These are phyloP conservation scores for Aureobasidium sp. DNA, from an alignment of 2,329 filamentous ascomycete genomes.

Conservation along the genomic window DNA sequence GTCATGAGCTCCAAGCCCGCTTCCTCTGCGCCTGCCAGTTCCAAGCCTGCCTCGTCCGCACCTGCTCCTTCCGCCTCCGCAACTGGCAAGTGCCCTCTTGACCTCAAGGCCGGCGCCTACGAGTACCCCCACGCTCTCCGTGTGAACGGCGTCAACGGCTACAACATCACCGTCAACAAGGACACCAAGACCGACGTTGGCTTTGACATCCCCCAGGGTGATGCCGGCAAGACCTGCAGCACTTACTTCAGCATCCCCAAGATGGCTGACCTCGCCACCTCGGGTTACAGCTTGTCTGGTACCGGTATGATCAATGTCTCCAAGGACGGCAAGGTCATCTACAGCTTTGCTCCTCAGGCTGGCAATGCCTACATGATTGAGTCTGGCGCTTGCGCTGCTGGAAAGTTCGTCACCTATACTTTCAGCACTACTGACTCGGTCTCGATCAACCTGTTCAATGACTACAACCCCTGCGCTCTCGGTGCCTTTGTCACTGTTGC, in stretches of 20 bases:
- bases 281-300: conserved; percentile 5
- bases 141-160: conserved; percentile 16
- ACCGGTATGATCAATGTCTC: conserved; percentile 1
- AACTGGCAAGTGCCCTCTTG: conserved; percentile 13
- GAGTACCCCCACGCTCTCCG: conserved; percentile 12
- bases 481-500: conserved; percentile 6
- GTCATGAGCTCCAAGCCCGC: not conserved
- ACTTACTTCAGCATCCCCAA: conserved; percentile 10
- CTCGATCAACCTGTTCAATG: not conserved
- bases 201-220: conserved; percentile 12
- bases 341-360: not conserved
- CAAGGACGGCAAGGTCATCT: not conserved
- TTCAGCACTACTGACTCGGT: not conserved
- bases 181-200: conserved; percentile 5
- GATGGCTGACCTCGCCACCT: not conserved
- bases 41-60: not conserved
- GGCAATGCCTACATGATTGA: not conserved
- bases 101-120: conserved; percentile 1
- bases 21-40: not conserved
- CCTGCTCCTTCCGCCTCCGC: conserved; percentile 1
- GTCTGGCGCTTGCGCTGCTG: not conserved
- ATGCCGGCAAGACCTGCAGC: conserved; percentile 13
- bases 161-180: not conserved
- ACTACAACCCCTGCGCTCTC: conserved; percentile 13
- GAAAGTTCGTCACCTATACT: not conserved